Evolutionary conservation across 352 stramenopile species (phyloP).

Genomic region (Thalassiosira ordinaria): DNA sequence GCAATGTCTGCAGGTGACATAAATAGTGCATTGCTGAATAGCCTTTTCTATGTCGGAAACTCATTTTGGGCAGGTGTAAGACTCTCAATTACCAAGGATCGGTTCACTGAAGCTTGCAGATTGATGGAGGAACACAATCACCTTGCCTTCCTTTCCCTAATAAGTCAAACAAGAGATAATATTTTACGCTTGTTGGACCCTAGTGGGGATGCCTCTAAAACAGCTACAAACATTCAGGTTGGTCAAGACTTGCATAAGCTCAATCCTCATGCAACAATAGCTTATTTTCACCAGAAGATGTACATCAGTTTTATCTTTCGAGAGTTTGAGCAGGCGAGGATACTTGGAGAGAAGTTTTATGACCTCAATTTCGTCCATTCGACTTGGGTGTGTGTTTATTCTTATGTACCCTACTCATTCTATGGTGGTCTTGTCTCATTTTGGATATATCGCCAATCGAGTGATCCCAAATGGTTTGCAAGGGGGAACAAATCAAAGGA

Average conservation of each 20-base stretch:
- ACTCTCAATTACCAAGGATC: conserved; percentile 4
- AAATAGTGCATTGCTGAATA: conserved; percentile 20
- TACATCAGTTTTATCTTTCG: conserved; percentile 35
- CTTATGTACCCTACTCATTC: background rate
- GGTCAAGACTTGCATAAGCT: background rate
- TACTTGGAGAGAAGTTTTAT: conserved; percentile 14
- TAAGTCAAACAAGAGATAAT: background rate
- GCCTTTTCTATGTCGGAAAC: background rate
- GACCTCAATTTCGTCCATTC: background rate
- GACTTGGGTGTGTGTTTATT: background rate
- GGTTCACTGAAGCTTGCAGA: background rate
- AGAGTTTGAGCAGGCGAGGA: conserved; percentile 4
- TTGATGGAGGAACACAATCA: conserved; percentile 4
- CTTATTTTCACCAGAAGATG: conserved; percentile 17
- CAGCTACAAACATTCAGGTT: background rate
- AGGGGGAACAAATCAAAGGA: conserved; percentile 10
- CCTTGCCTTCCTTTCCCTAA: no score
- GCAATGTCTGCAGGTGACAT: conserved; percentile 39
- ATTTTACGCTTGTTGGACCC: conserved; percentile 1
- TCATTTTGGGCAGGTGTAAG: conserved; percentile 11
- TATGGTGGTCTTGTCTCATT: conserved; percentile 29
- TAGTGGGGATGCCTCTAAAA: background rate
- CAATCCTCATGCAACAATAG: background rate
- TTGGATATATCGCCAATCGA: conserved; percentile 27
- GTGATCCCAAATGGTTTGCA: conserved; percentile 16